Evolutionary conservation across 2,329 filamentous ascomycete genomes (phyloP), one percentile per base, ranked within the genome.

Genomic region (Fulvia fulva): DNA sequence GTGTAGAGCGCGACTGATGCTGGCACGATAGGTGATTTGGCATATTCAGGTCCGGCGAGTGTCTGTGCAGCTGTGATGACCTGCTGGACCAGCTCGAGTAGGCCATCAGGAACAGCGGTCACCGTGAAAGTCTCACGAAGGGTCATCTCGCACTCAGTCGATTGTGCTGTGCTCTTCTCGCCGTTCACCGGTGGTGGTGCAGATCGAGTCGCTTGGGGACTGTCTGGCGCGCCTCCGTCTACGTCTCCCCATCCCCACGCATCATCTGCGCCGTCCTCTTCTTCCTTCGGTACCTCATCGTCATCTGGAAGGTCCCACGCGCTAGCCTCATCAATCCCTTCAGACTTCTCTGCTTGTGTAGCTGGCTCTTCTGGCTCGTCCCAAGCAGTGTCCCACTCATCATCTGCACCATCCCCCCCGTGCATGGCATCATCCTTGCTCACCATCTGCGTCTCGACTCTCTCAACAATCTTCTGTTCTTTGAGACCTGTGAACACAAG

Each of bases 171-270:
- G n/a, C n/a, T n/a, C n/a, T n/a, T n/a, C n/a, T 69, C 58, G 23
- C 66, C 65, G 51, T 73, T 53, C 41, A 43, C 44, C 11, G 74
- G 14, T 19, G 41, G 26, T 23, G 51, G 28, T 9, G 58, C 43
- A 28, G 47, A 37, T 30, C 59, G 64, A 9, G 46, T 47, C 21
- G 50, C 57, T 28, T 62, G 59, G 2, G 67, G 65, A 51, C 65
- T 69, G 63, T 59, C 19, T 34, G 65, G 58, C 34, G 77, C 75
- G 25, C 77, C 74, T 6, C 88, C 88, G 37, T 91, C 74, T 6
- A 88, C 88, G 37, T 91, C 91, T 22, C 85, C 89, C 90, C 91
- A 96, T 2, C 89, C 91, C 89, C 91, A 95, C 25, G 90, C 89
- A 60, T 90, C 89, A 14, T 72, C 73, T 41, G 77, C 76, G 14